Evolutionary conservation across 1,139 yeast genomes (phyloP).

Genomic region (Saccharomyces hybrid): DNA sequence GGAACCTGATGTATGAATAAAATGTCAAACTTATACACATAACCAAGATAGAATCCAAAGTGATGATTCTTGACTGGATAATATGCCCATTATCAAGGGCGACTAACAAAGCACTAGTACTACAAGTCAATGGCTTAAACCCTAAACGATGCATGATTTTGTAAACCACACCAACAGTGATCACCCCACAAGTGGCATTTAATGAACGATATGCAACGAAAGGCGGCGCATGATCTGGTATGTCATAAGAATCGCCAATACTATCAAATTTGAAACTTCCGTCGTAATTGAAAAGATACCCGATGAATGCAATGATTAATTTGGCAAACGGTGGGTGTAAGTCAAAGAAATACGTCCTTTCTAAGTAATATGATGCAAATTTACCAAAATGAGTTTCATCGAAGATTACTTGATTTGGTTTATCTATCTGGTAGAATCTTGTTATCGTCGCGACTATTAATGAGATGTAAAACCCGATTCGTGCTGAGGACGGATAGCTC

Average conservation of each 20-base stretch:
- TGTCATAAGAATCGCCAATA: slow-evolving; percentile 76
- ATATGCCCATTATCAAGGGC: slow-evolving; percentile 90
- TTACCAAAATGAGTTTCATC: slow-evolving; percentile 98
- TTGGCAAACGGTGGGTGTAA: slow-evolving; percentile 98
- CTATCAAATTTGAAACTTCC: slow-evolving; percentile 86
- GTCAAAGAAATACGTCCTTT: slow-evolving; percentile 84
- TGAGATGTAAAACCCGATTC: no score
- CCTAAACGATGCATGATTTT: no score
- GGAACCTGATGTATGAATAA: slow-evolving; percentile 70
- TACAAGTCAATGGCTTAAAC: no score
- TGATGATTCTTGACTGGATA: slow-evolving; percentile 79
- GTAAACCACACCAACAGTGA: slow-evolving; percentile 3
- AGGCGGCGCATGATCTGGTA: slow-evolving; percentile 59
- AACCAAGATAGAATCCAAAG: slow-evolving; percentile 83
- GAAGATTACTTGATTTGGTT: slow-evolving; percentile 60
- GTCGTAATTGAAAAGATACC: slow-evolving; percentile 80
- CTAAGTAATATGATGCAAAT: slow-evolving; percentile 81
- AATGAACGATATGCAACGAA: slow-evolving; percentile 79
- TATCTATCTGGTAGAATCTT: no score
- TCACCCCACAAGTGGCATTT: slow-evolving; percentile 73
- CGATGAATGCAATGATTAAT: slow-evolving; percentile 81
- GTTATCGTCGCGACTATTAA: no score
- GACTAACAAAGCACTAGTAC: slow-evolving; percentile 38
- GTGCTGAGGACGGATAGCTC: no score
- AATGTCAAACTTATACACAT: slow-evolving; percentile 74